Evolutionary conservation across 2,329 filamentous ascomycete genomes (phyloP), one percentile per base, ranked within the genome.

Genomic region (Fusarium sp.): DNA sequence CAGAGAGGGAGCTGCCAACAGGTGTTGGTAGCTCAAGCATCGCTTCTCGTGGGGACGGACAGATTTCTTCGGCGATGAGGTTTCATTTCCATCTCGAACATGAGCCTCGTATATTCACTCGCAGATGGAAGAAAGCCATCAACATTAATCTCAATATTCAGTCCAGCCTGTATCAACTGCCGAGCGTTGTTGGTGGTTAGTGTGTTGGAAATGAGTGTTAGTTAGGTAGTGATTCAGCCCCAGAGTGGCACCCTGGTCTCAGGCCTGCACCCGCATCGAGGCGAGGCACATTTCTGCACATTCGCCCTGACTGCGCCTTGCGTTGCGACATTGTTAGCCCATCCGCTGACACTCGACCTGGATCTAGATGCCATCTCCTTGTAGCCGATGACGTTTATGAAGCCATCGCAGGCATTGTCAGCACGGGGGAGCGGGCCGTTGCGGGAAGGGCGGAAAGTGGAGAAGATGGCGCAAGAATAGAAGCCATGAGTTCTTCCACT

Each of bases 361-460:
- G 18, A 20, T 54, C 18, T 29, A 31, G 27, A 54, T 54, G 10
- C 47, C 18, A 33, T 31, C 47, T 54, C 47, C 25, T 29, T 54
- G 18, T 54, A 54, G 6, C 18, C 7, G 27, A 16, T 29, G 47
- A 14, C 18, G 18, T n/a, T 54, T 33, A 20, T n/a, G 40, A 54
- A 56, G 66, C 16, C 50, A 38, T 73, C 66, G 45, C 56, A 40
- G 50, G 27, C 70, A 71, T 63, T 66, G 54, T 63, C 67, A 60
- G 68, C 10, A 27, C 29, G 31, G 47, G 27, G 47, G 27, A 52
- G 35, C 45, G 68, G 71, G 61, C 71, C 61, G 71, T 74, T 45
- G 58, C 68, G 61, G 68, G 65, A 47, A 61, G 68, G 47, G 25
- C 47, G 25, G 47, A 29, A 29, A 31, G 47, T 47, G 68, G 71